Base-by-base conservation (phyloP, 768 basidiomycete genomes). In the Gelatoporia subvermispora region DNA sequence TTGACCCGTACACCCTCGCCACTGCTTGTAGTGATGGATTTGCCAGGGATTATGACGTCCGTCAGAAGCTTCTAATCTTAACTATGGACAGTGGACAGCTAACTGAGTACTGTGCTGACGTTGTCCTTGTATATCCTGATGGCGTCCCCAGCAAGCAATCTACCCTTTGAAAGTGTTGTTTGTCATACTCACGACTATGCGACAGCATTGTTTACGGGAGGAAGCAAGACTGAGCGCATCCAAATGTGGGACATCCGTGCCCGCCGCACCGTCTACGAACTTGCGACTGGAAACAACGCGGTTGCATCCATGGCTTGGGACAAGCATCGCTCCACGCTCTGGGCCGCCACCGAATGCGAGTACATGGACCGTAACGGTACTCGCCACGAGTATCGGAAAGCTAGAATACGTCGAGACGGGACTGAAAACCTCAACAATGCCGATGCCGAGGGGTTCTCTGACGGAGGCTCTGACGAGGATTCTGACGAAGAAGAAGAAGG, bases 221-320 rank as follows among this genome's bases (percentile, higher is more conserved):
- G 60, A 3, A 51, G 49, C 20, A 40, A 41, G 2, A 53, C 55
- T 3, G 64, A 75, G 47, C 52, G 62, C 8, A 65, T 76, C 54
- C 67, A 66, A 36, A n/a, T 73, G 25, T 75, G 72, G 72, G 73
- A 77, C 47, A 43, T 73, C 11, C 70, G 73, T 31, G 66, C 68
- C 0, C 59, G 55, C 13, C 54, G 52, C 13, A 41, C 59, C 4
- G 60, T 73, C 1, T 75, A 74, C 52, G 72, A 75, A 45, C 62
- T 75, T 16, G 61, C 70, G 1, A 73, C 72, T 3, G 74, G 74
- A 4, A 77, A 75, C 53, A 77, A 74, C 50, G 25, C 45, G 2
- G 73, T 75, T 1, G 39, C 39, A 1, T 53, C 52, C 5, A 53
- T 75, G 48, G 62, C 59, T 2, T 74, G 71, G 72, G 68, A 51